phyloP scores from a whole-genome alignment of 768 basidiomycete genomes.

The Pleurotus tuber-regium region DNA sequence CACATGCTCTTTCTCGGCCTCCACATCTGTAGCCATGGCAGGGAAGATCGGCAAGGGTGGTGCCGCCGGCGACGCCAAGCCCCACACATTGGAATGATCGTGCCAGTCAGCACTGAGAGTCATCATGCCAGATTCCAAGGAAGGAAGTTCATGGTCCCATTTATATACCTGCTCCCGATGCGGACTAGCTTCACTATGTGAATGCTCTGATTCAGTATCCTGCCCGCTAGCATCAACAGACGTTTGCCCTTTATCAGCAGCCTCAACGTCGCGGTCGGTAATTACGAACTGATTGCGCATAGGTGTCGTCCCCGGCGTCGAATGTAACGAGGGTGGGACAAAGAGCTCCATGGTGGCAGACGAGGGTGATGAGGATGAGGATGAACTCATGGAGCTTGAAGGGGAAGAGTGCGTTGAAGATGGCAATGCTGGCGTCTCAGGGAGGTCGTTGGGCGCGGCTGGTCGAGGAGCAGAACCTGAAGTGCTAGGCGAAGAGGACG shows the following conservation, averaged over 20 bases:
- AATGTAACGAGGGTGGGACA: neutral
- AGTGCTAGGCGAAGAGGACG: neutral
- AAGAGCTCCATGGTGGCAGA: conserved; percentile 6
- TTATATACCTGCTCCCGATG: neutral
- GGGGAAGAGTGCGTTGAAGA: neutral
- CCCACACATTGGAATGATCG: conserved; percentile 8
- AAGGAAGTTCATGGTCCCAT: conserved; percentile 1
- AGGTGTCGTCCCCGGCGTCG: conserved; percentile 5
- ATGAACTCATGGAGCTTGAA: neutral
- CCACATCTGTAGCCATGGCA: no score
- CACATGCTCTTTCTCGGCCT: no score
- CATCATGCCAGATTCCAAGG: neutral
- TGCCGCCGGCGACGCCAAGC: neutral
- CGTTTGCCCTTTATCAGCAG: neutral
- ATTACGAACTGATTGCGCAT: conserved; percentile 4
- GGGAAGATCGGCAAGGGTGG: neutral
- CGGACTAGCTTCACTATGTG: no score
- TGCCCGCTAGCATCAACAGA: neutral
- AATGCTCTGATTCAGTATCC: neutral
- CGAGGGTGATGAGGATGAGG: conserved; percentile 1
- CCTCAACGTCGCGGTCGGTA: neutral
- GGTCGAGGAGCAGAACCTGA: neutral
- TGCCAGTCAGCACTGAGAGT: neutral
- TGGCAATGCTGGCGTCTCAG: neutral
- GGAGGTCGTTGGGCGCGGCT: neutral